Evolutionary conservation across 305 asterid species (phyloP).

Genomic region (Fraxinus latifolia): DNA sequence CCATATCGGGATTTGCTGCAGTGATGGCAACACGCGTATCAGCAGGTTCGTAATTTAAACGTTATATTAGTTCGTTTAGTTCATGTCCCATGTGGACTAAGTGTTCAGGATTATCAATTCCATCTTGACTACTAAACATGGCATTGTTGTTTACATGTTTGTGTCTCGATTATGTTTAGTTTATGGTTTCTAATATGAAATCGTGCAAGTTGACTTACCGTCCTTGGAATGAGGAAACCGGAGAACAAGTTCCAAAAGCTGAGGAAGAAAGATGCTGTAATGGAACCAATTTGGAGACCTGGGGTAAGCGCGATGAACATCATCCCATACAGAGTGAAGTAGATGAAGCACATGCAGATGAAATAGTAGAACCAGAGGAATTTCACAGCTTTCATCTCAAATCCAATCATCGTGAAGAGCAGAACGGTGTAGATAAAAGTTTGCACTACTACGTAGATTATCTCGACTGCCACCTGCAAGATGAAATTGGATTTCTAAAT

Average conservation of each 20-base stretch:
- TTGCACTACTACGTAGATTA: conserved; percentile 36
- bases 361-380: conserved; percentile 51
- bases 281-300: conserved; percentile 34
- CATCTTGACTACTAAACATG: background rate
- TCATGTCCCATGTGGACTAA: background rate
- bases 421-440: conserved; percentile 31
- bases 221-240: conserved; percentile 44
- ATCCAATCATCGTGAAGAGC: conserved; percentile 51
- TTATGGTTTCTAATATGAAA: background rate
- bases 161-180: background rate
- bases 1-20: conserved; percentile 52
- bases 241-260: conserved; percentile 57
- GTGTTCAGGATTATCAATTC: background rate
- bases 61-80: background rate
- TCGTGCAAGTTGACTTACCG: conserved; percentile 26
- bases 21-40: background rate
- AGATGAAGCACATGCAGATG: conserved; percentile 41
- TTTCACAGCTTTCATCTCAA: conserved; percentile 34
- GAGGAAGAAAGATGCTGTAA: conserved; percentile 36
- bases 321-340: conserved; percentile 52
- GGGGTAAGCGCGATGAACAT: conserved; percentile 55
- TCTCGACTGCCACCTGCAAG: conserved; percentile 49
- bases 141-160: background rate
- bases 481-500: background rate
- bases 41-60: background rate